phyloP scores from a whole-genome alignment of 495 filamentous ascomycete genomes.

The Xylaria acuta region DNA sequence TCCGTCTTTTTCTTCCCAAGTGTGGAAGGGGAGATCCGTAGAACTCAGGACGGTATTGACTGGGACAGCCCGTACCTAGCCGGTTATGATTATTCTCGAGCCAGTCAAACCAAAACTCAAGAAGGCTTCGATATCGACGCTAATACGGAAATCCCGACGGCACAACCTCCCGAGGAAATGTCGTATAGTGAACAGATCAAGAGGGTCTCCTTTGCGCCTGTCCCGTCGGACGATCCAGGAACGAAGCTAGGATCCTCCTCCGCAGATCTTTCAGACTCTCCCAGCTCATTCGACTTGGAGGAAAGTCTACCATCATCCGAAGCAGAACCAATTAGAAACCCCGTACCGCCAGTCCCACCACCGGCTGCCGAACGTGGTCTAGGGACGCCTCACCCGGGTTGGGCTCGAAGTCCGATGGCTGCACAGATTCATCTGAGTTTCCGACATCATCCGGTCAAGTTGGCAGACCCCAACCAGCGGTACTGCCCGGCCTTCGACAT shows the following conservation, averaged over 20 bases:
- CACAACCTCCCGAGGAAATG: neutral
- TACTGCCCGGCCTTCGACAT: neutral
- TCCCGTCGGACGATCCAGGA: neutral
- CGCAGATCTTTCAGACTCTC: neutral
- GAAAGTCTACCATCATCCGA: neutral
- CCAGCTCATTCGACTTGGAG: neutral
- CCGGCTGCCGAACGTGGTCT: neutral
- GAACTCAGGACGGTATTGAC: neutral
- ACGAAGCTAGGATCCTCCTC: neutral
- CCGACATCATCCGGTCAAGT: neutral
- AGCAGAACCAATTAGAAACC: neutral
- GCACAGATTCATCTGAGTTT: neutral
- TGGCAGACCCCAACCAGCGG: neutral
- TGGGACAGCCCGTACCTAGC: neutral
- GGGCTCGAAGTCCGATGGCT: neutral
- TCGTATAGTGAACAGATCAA: neutral
- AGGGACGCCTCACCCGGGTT: neutral
- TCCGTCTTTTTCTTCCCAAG: neutral
- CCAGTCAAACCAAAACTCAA: neutral
- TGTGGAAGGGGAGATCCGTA: neutral
- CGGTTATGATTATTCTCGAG: neutral
- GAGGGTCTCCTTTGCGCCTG: neutral
- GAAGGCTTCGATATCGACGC: neutral
- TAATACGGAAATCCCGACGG: neutral
- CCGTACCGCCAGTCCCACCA: neutral